Conservation (phyloP, 768 basidiomycete species). For the Boletus coccyginus region DNA sequence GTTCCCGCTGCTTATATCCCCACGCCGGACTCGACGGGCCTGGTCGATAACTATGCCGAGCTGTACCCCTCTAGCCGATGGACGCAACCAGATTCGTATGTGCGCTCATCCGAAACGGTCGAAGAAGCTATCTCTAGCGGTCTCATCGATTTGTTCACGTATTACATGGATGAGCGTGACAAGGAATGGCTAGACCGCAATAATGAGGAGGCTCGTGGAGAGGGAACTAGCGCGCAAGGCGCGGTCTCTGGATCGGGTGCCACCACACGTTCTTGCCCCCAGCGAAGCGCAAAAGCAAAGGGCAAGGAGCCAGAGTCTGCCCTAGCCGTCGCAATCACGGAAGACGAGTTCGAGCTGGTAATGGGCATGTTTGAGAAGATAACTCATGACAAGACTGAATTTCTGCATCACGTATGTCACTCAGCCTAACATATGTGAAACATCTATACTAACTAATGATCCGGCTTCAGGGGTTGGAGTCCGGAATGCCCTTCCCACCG, state of each 20-base stretch:
- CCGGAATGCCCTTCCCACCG: slow-evolving; percentile 65
- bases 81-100: slow-evolving; percentile 74
- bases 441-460: background rate
- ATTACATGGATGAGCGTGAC: slow-evolving; percentile 96
- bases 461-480: slow-evolving; percentile 52
- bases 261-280: slow-evolving; percentile 53
- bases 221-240: slow-evolving; percentile 79
- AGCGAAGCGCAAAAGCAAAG: slow-evolving; percentile 72
- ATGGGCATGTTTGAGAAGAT: slow-evolving; percentile 94
- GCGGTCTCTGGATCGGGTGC: slow-evolving; percentile 51
- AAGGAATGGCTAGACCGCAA: slow-evolving; percentile 92
- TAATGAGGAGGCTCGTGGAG: slow-evolving; percentile 81
- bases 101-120: slow-evolving; percentile 80
- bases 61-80: slow-evolving; percentile 70
- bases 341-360: slow-evolving; percentile 92
- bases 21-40: slow-evolving; percentile 84
- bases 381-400: slow-evolving; percentile 87
- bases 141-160: slow-evolving; percentile 74
- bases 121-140: slow-evolving; percentile 68
- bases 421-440: background rate
- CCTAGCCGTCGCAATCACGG: slow-evolving; percentile 66
- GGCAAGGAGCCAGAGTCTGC: slow-evolving; percentile 77
- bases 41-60: slow-evolving; percentile 73
- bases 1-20: slow-evolving; percentile 77
- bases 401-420: slow-evolving; percentile 78